Evolutionary conservation across 2,329 filamentous ascomycete genomes (phyloP), one percentile per base, ranked within the genome.

Genomic region (Aspergillus flavus): DNA sequence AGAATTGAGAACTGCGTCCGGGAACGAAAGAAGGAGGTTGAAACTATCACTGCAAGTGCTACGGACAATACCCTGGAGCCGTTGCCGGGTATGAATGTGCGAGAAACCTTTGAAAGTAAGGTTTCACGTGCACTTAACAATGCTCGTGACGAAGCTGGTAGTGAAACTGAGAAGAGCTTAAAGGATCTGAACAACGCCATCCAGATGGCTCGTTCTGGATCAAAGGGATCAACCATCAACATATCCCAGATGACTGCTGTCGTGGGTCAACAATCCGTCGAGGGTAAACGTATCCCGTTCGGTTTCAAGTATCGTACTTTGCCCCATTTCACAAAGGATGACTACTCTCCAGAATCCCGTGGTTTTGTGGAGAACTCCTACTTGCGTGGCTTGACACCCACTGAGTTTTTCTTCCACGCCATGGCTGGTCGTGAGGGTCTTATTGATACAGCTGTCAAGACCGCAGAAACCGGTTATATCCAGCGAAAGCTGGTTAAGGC

Each of bases 371-470:
- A 99, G 80, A 99, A 99, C 81, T 99, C 95, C 0, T 99, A 99
- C 73, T 87, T 99, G 14, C 92, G 95, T 83, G 95, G 95, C 61
- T 83, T 99, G 63, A 99, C 96, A 0, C 95, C 95, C 0, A 90
- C 92, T 0, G 95, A 99, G 72, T 99, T 99, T 82, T 99, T 97
- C 84, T 99, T 99, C 86, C 95, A 99, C 86, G 95, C 95, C 75
- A 99, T 99, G 95, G 95, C 95, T 85, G 95, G 95, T 93, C 89
- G 95, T 84, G 95, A 99, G 82, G 95, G 95, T 96, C 86, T 99
- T 61, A 99, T 99, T 72, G 95, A 99, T 86, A 99, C 95, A 58
- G 95, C 95, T 69, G 96, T 99, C 81, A 99, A 99, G 86, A 99
- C 95, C 68, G 95, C 95, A 23, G 96, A 99, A 80, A 99, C 96